Percentiles rank a stretch among this genome's conserved stretches.
Conservation (phyloP, 139 green algal species). For the Ettlia oleoabundans region DNA sequence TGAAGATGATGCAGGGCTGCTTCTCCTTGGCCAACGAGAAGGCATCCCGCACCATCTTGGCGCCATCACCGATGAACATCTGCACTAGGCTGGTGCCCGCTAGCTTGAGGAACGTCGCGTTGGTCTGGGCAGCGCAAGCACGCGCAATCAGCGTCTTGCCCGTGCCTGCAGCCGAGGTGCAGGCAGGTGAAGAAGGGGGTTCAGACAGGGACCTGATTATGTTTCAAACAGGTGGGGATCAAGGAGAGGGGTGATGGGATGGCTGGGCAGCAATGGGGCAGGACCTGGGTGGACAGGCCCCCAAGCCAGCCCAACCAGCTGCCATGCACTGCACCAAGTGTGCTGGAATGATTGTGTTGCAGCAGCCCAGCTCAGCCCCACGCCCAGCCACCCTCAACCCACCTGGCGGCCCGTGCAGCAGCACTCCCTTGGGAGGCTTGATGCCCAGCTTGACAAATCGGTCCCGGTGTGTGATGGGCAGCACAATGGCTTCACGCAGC, state of each 20-base stretch:
- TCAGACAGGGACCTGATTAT: not conserved
- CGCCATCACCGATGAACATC: constrained; percentile 99
- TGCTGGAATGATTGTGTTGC: too few relatives aligned
- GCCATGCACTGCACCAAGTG: too few relatives aligned
- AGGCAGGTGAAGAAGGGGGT: not conserved
- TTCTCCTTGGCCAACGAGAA: constrained; percentile 99
- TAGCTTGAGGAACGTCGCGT: constrained; percentile 99
- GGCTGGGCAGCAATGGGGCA: too few relatives aligned
- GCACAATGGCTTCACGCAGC: constrained; percentile 97
- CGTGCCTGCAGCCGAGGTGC: constrained; percentile 66
- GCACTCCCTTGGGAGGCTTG: constrained; percentile 92
- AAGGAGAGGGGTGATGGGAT: too few relatives aligned
- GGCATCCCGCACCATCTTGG: constrained; percentile 98
- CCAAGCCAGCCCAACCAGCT: too few relatives aligned
- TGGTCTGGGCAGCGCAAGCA: constrained; percentile 96
- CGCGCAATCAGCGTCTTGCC: constrained; percentile 97
- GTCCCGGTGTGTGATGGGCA: constrained; percentile 98
- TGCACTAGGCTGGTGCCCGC: constrained; percentile 95
- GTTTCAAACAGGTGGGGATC: too few relatives aligned
- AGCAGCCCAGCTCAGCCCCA: too few relatives aligned
- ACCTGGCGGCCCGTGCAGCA: constrained; percentile 88
- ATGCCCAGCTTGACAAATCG: constrained; percentile 94
- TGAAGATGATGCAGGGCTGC: constrained; percentile 99
- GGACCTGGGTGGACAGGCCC: too few relatives aligned
- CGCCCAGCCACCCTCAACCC: not conserved